Evolutionary conservation across 768 basidiomycete genomes (phyloP).

Genomic region (Russula virescens): DNA sequence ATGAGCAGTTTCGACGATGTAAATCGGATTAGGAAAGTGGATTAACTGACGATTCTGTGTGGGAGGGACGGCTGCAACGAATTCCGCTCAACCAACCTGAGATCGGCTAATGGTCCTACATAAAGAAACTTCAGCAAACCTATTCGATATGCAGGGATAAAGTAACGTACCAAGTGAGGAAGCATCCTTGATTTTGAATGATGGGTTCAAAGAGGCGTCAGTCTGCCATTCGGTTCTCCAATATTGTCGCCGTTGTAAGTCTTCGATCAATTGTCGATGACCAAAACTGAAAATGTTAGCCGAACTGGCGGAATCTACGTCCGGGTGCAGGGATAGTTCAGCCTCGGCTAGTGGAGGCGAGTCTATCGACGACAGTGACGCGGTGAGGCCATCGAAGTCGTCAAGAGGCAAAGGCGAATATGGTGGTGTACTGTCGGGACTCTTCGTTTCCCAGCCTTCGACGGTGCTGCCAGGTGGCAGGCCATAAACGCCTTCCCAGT

Average conservation of each 20-base stretch:
- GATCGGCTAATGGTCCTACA: conserved; percentile 43
- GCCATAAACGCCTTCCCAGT: conserved; percentile 74
- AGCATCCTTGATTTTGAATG: conserved; percentile 62
- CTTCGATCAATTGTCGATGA: conserved; percentile 55
- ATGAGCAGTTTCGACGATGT: neutral
- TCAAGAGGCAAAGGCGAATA: conserved; percentile 50
- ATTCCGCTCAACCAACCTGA: conserved; percentile 35
- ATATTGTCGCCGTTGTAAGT: conserved; percentile 58
- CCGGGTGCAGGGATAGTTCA: neutral
- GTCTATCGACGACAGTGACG: conserved; percentile 24
- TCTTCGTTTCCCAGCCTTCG: conserved; percentile 41
- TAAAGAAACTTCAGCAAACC: neutral
- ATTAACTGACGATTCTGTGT: conserved; percentile 4
- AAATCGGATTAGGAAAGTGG: neutral
- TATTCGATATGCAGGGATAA: neutral
- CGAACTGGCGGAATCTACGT: neutral
- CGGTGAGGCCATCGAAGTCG: conserved; percentile 11
- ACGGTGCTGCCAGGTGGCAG: conserved; percentile 43
- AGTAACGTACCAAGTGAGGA: conserved; percentile 58
- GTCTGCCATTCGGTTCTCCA: conserved; percentile 66
- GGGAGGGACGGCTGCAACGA: neutral
- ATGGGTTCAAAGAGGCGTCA: conserved; percentile 36
- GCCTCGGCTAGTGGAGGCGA: conserved; percentile 11
- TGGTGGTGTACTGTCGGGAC: conserved; percentile 58
- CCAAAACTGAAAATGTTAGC: conserved; percentile 27